Base-by-base conservation (phyloP, 2,329 filamentous ascomycete genomes). In the Fusarium concolor region DNA sequence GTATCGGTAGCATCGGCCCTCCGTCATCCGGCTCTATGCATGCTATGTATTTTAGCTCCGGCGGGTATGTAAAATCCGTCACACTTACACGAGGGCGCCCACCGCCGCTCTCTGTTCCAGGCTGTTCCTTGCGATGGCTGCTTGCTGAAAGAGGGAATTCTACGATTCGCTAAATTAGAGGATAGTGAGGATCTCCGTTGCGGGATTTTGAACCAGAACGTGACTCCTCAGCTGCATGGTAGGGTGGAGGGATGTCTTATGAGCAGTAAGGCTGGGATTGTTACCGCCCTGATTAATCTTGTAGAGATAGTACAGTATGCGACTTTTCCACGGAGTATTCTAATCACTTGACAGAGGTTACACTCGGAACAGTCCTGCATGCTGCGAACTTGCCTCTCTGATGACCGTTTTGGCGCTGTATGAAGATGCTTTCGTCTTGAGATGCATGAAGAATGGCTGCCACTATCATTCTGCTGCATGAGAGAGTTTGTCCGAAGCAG, bases 31-130 rank as follows among this genome's bases (percentile, higher is more conserved):
- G 63, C 51, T 65, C 56, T 58, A 74, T 73, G 70, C 72, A 72
- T 74, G 69, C 67, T 67, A 73, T 62, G 65, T 38, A 22, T 45
- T 68, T 65, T 74, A 76, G 74, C 71, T 56, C 50, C 70, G 73
- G 74, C 74, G 74, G 73, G 72, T 75, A 76, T 70, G 68, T 71
- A 67, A 68, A 61, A 38, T 52, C 51, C 58, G 53, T 75, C 71
- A 75, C 74, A 74, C 65, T 47, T 37, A 41, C 61, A 37, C 59
- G 35, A 50, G 37, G 26, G 37, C 37, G 26, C 47, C 51, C 42
- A 56, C 55, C 63, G 54, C 49, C 57, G 45, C 45, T 60, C 33
- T 63, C 42, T 56, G 45, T 46, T 35, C 42, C 29, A 62, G 50
- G 38, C 44, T 39, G 42, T 29, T 65, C 51, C 56, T 35, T 35